phyloP scores from a whole-genome alignment of 345 rosid species.

The Pistacia atlantica region DNA sequence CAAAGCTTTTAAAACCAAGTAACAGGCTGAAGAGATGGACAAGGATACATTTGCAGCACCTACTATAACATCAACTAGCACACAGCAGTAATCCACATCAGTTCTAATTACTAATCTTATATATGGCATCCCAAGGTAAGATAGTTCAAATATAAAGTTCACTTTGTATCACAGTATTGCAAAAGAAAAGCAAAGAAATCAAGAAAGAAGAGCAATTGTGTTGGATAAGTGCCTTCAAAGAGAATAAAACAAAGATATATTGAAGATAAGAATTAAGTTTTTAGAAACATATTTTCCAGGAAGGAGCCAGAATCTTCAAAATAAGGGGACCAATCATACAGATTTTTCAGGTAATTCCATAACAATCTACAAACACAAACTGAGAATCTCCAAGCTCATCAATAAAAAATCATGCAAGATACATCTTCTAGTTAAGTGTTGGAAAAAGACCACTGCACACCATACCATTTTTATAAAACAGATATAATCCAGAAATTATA shows the following conservation, averaged over 20 bases:
- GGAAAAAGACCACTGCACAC: background rate
- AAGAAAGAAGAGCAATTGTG: background rate
- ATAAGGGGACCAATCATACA: background rate
- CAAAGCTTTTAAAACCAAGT: background rate
- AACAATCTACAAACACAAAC: background rate
- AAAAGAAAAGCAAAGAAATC: background rate
- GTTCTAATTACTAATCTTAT: background rate
- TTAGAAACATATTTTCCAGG: background rate
- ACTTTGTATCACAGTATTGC: background rate
- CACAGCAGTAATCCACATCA: background rate
- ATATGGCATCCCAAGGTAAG: background rate
- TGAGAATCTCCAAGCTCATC: background rate
- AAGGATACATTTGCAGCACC: background rate
- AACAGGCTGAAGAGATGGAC: background rate
- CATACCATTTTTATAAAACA: background rate
- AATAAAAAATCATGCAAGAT: background rate
- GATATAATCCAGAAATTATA: background rate
- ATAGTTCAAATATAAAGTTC: background rate
- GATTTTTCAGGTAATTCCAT: slow-evolving; percentile 1
- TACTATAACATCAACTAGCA: background rate
- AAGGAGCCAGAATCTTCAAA: background rate
- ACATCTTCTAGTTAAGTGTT: background rate
- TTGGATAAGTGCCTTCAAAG: background rate
- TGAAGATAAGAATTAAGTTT: background rate
- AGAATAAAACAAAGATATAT: background rate